Conservation (phyloP, 148 eudicot genomes). For the Vaccinium macrocarpon region DNA sequence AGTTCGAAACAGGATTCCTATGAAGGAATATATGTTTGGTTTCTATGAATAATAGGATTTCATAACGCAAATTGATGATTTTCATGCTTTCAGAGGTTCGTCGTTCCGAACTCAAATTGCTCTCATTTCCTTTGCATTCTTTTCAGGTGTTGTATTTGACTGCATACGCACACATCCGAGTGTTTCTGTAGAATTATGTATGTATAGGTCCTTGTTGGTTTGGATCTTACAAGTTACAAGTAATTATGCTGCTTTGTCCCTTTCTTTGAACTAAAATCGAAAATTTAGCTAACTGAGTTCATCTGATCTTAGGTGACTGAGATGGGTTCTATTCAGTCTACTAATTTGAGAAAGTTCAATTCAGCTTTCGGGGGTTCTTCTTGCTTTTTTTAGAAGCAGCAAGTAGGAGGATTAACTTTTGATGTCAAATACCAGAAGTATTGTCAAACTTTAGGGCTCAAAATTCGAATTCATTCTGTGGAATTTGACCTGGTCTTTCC, state of each 20-base stretch:
- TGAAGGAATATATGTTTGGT: too few relatives aligned
- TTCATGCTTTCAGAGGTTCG: slow-evolving; percentile 8
- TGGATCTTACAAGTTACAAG: neutral
- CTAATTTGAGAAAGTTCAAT: neutral
- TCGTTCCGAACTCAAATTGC: neutral
- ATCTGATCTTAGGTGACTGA: neutral
- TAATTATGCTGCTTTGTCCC: slow-evolving; percentile 1
- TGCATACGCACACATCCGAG: neutral
- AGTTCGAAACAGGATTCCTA: neutral
- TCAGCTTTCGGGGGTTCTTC: neutral
- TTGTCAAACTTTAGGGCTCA: neutral
- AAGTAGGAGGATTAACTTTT: neutral
- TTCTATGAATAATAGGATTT: neutral
- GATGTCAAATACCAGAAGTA: neutral
- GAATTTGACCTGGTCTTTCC: neutral
- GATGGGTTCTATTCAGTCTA: neutral
- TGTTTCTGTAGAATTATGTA: neutral
- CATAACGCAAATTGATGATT: neutral
- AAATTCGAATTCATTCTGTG: neutral
- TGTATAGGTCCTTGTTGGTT: neutral
- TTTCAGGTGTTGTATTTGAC: neutral
- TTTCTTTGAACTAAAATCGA: neutral
- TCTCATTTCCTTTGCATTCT: neutral
- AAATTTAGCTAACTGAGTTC: neutral
- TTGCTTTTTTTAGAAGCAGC: neutral